A percentile compares a stretch with the other conserved stretches of the same genome.
Evolutionary conservation across 805 yeast species (phyloP).

Genomic region (Myxozyma geophila): DNA sequence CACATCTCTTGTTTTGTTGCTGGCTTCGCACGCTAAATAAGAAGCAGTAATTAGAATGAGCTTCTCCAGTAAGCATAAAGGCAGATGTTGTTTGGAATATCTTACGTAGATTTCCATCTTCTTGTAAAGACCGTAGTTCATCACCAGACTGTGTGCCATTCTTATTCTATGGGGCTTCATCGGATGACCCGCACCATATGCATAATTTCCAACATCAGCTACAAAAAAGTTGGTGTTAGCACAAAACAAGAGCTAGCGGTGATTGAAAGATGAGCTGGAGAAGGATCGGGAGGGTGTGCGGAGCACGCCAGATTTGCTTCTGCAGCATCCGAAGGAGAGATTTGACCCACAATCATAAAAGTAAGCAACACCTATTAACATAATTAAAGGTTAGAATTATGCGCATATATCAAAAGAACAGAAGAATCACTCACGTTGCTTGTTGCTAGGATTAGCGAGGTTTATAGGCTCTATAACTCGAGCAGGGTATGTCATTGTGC

Average conservation of each 20-base stretch:
- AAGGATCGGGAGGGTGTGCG: not conserved
- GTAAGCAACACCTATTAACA: conserved; percentile 61
- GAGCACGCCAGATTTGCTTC: not conserved
- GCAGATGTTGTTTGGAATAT: not conserved
- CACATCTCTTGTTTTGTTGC: conserved; percentile 98
- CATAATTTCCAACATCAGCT: conserved; percentile 95
- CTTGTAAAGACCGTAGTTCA: conserved; percentile 95
- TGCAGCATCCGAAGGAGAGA: not conserved
- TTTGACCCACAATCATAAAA: conserved; percentile 62
- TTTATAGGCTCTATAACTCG: conserved; percentile 19
- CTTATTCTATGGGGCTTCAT: conserved; percentile 99
- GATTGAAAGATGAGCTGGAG: conserved; percentile 1
- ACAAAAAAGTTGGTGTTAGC: not conserved
- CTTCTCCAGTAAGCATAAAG: not conserved
- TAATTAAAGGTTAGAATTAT: not conserved
- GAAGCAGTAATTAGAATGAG: not conserved
- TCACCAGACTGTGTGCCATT: conserved; percentile 95
- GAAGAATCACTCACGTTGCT: conserved; percentile 10
- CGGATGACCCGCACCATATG: conserved; percentile 98
- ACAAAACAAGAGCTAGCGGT: not conserved
- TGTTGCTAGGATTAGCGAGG: conserved; percentile 6
- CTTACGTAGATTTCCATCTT: conserved; percentile 87
- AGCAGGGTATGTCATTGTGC: conserved; percentile 5
- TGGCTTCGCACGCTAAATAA: conserved; percentile 76
- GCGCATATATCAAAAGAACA: not conserved